A percentile compares a stretch with the other conserved stretches of the same genome.
Conservation (phyloP, 306 rosid species). For the Macrotyloma uniflorum region DNA sequence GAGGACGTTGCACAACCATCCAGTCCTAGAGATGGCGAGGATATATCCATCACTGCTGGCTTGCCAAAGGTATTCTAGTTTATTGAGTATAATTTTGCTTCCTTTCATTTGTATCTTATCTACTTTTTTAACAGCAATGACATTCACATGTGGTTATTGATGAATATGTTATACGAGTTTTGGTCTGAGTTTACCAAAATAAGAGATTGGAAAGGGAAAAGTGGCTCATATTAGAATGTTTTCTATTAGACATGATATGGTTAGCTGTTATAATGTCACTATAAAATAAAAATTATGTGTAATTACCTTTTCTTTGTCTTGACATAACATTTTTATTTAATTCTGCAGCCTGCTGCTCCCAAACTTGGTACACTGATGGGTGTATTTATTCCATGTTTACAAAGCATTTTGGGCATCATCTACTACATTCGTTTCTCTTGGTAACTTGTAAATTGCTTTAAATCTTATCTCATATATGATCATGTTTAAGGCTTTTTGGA, state of each 20-base stretch:
- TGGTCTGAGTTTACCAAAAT: slow-evolving; percentile 27
- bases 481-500: not conserved
- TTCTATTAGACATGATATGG: not conserved
- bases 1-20: slow-evolving; percentile 75
- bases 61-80: slow-evolving; percentile 69
- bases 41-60: slow-evolving; percentile 75
- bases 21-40: slow-evolving; percentile 98
- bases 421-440: slow-evolving; percentile 97
- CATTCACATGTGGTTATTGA: slow-evolving; percentile 16
- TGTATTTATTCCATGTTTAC: slow-evolving; percentile 94
- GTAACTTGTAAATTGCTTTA: slow-evolving; percentile 56
- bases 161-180: not conserved
- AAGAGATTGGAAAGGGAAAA: not conserved
- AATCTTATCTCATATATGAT: slow-evolving; percentile 25
- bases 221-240: not conserved
- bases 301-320: slow-evolving; percentile 13
- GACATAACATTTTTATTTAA: slow-evolving; percentile 33
- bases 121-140: not conserved
- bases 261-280: too few relatives aligned
- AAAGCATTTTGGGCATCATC: slow-evolving; percentile 97
- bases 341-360: slow-evolving; percentile 67
- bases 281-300: not conserved
- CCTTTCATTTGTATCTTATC: slow-evolving; percentile 31
- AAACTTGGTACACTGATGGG: slow-evolving; percentile 96
- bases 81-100: slow-evolving; percentile 31